These are phyloP conservation scores for Biscutella laevigata DNA, from an alignment of 441 rosid species.

Conservation along the genomic window DNA sequence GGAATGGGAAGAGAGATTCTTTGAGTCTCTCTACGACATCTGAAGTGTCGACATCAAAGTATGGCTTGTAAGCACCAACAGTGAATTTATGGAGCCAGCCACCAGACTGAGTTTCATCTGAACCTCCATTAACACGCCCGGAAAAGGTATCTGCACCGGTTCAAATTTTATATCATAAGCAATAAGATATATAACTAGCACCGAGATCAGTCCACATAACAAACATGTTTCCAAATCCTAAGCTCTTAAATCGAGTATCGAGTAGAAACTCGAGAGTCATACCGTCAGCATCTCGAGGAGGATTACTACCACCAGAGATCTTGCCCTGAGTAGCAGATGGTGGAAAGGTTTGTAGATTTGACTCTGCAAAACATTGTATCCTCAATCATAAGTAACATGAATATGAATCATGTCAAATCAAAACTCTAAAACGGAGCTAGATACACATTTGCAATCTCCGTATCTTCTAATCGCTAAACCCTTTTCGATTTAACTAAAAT, in stretches of 20 bases:
- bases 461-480: constrained; percentile 7
- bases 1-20: constrained; percentile 91
- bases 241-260: background rate
- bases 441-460: too few species aligned
- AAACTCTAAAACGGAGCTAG: background rate
- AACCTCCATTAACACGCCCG: constrained; percentile 44
- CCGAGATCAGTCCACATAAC: too few species aligned
- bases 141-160: constrained; percentile 73
- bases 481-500: too few species aligned
- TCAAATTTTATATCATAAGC: constrained; percentile 16
- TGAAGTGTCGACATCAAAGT: constrained; percentile 86
- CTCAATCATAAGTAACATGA: constrained; percentile 4
- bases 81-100: constrained; percentile 77
- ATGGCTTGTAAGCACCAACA: constrained; percentile 84
- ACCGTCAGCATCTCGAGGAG: constrained; percentile 97
- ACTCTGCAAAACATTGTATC: constrained; percentile 45
- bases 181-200: background rate
- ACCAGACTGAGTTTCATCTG: constrained; percentile 61
- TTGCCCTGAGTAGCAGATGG: constrained; percentile 73
- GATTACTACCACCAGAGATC: constrained; percentile 66
- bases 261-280: background rate
- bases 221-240: too few species aligned
- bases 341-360: constrained; percentile 80
- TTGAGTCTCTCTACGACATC: constrained; percentile 89
- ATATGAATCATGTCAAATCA: background rate